Conservation (phyloP, 371 early-diverging fungal genomes). For the Haplosporangium sp. region DNA sequence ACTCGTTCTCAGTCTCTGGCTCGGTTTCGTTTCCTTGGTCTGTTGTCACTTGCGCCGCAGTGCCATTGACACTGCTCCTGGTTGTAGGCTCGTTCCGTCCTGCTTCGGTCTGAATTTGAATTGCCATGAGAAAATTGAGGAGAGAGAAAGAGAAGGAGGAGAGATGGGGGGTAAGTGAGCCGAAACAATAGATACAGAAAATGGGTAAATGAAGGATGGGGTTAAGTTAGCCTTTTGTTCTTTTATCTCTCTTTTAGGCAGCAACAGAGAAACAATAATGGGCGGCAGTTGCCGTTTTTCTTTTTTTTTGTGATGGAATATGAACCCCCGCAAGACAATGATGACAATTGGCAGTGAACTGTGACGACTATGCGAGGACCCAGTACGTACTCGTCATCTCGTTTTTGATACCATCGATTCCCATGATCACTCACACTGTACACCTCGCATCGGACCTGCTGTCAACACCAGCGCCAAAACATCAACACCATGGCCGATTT, state of each 20-base stretch:
- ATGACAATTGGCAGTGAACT: no score
- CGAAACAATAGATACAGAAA: neutral
- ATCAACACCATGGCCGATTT: no score
- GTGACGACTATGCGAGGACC: no score
- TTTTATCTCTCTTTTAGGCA: neutral
- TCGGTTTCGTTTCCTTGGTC: conserved; percentile 26
- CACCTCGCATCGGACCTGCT: no score
- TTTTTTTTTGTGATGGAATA: conserved; percentile 21
- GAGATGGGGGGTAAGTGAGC: no score
- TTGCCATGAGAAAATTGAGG: neutral
- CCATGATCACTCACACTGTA: no score
- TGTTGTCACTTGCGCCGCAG: conserved; percentile 13
- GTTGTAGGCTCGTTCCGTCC: conserved; percentile 11
- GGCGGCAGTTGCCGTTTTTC: neutral
- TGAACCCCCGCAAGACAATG: conserved; percentile 1
- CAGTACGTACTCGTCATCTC: neutral
- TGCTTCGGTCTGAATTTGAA: conserved; percentile 19
- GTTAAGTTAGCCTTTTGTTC: no score
- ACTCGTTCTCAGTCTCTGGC: conserved; percentile 26
- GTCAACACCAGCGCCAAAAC: no score
- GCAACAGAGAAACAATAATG: neutral
- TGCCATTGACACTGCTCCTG: conserved; percentile 6
- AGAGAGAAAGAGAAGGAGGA: neutral
- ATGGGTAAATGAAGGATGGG: no score
- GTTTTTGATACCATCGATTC: neutral